A percentile compares a stretch with the other conserved stretches of the same genome.
Evolutionary conservation across 2,329 filamentous ascomycete genomes (phyloP).

Genomic region (Phyllosticta paracitricarpa): DNA sequence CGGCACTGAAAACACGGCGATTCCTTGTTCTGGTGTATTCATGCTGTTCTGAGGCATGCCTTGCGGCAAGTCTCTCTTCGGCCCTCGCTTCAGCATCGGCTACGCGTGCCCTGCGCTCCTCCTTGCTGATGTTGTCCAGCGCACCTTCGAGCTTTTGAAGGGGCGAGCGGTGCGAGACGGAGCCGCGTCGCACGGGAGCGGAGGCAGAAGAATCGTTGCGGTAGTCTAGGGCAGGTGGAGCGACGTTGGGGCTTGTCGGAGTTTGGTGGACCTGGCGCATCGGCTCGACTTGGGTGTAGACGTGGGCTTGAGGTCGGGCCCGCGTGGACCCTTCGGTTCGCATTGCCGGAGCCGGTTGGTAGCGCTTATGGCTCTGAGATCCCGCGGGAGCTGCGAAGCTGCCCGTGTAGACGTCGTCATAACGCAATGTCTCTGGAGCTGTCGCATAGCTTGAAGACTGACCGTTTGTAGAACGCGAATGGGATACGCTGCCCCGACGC

Average conservation of each 20-base stretch:
- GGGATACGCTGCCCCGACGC: background rate
- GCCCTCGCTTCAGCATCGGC: constrained; percentile 70
- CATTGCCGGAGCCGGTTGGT: constrained; percentile 5
- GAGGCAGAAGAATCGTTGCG: constrained; percentile 9
- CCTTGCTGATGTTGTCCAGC: constrained; percentile 86
- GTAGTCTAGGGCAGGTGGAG: constrained; percentile 23
- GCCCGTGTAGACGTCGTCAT: constrained; percentile 9
- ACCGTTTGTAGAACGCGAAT: constrained; percentile 1
- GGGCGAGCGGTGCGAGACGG: constrained; percentile 77
- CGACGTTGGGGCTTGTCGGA: constrained; percentile 23
- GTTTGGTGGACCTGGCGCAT: constrained; percentile 44
- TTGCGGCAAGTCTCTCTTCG: constrained; percentile 45
- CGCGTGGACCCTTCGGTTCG: background rate
- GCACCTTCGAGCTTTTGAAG: constrained; percentile 88
- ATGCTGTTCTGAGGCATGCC: constrained; percentile 3
- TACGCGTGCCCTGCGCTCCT: constrained; percentile 80
- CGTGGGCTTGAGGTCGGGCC: constrained; percentile 12
- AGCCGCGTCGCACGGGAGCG: constrained; percentile 21
- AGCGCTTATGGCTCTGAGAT: constrained; percentile 8
- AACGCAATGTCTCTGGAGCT: constrained; percentile 4
- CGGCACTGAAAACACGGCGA: constrained; percentile 21
- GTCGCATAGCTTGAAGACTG: background rate
- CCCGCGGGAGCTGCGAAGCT: constrained; percentile 8
- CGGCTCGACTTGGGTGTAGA: constrained; percentile 42
- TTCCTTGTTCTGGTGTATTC: background rate